phyloP scores from a whole-genome alignment of 2,329 filamentous ascomycete genomes.

The Parafenestella ontariensis region DNA sequence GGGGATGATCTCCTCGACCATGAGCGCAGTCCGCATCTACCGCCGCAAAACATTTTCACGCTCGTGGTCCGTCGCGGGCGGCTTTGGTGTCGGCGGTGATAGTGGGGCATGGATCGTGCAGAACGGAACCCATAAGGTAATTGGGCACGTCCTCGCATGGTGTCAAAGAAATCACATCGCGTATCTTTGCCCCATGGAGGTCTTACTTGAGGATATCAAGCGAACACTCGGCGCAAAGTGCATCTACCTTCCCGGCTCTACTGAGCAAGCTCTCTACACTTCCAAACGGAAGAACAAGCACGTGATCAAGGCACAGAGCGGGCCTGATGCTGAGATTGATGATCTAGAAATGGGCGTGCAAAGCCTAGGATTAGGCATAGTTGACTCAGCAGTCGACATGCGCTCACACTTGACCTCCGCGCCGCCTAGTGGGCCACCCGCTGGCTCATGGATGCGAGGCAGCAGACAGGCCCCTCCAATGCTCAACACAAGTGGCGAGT shows the following conservation, averaged over 20 bases:
- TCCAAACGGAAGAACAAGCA: conserved; percentile 10
- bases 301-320: background rate
- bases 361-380: conserved; percentile 41
- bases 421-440: conserved; percentile 1
- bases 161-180: conserved; percentile 80
- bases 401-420: conserved; percentile 10
- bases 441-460: conserved; percentile 5
- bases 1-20: conserved; percentile 76
- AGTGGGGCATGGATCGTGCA: conserved; percentile 94
- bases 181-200: conserved; percentile 95
- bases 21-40: conserved; percentile 86
- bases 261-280: conserved; percentile 31
- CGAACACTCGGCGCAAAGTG: conserved; percentile 74
- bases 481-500: conserved; percentile 22
- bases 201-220: conserved; percentile 84
- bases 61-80: conserved; percentile 68
- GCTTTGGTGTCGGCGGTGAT: conserved; percentile 80
- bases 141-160: conserved; percentile 90
- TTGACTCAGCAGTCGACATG: conserved; percentile 37
- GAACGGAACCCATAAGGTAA: conserved; percentile 77
- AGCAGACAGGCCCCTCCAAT: background rate
- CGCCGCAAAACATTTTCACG: conserved; percentile 82
- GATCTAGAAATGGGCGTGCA: conserved; percentile 37
- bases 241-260: conserved; percentile 72
- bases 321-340: conserved; percentile 20